Evolutionary conservation across 208 protist species (phyloP), one percentile per base, ranked within the genome.

Genomic region (Trypanosomatidae sp.): DNA sequence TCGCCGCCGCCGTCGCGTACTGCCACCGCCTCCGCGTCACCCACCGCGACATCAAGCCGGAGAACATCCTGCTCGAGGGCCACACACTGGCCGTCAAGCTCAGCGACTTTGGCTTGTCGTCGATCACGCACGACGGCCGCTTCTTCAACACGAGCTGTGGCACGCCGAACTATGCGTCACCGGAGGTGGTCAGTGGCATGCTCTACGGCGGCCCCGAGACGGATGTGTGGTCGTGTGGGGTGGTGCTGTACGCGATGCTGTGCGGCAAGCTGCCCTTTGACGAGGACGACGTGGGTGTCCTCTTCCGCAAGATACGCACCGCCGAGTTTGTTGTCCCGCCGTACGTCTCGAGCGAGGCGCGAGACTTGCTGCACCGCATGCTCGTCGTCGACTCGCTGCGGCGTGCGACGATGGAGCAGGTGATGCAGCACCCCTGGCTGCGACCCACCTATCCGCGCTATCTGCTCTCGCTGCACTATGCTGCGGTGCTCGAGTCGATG

Each of bases 81-180:
- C 67, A 33, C 25, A 70, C 71, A 25, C 49, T 81, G 4, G 71
- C 79, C 10, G 82, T 97, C 16, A 96, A 97, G 56, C 91, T 98
- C 26, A 97, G 92, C 10, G 96, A 98, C 68, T 98, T 98, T 84
- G 96, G 96, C 7, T 75, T 98, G 11, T 95, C 83, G 26, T 98
- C 98, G 66, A 82, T 97, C 13, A 54, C 40, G 5, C 61, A 61
- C 11, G 70, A 77, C 27, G 75, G 67, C 8, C 52, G 51, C 15
- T 62, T 49, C 48, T 67, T 85, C 46, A 71, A 88, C 46, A 98
- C 92, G 24, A 92, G 80, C 10, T 89, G 97, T 48, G 95, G 95
- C 19, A 86, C 93, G 1, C 93, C 93, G 7, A 98, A 93, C n/a
- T 96, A 98, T 60, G 97, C 91, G 91, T 68, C 96, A 0, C 89